Conservation (phyloP, 2,329 filamentous ascomycete genomes). For the Ascochyta rabiei region DNA sequence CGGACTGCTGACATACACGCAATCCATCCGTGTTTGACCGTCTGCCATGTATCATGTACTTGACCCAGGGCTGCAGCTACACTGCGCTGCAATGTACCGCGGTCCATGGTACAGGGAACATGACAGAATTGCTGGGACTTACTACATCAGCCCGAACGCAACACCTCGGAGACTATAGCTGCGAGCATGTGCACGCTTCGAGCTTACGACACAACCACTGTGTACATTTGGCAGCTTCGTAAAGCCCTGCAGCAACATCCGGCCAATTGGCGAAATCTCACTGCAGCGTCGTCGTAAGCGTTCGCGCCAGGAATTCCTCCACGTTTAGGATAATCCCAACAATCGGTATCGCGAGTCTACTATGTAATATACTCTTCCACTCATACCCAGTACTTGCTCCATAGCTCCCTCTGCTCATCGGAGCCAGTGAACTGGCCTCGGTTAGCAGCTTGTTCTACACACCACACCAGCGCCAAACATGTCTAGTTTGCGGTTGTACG, state of each 20-base stretch:
- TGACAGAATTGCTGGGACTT: slow-evolving; percentile 7
- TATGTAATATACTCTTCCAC: slow-evolving; percentile 20
- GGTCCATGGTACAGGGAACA: not conserved
- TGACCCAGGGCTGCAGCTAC: slow-evolving; percentile 5
- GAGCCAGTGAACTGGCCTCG: slow-evolving; percentile 66
- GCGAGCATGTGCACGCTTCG: slow-evolving; percentile 28
- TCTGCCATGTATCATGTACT: not conserved
- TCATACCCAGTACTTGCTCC: slow-evolving; percentile 78
- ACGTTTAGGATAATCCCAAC: slow-evolving; percentile 17
- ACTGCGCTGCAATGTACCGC: slow-evolving; percentile 9
- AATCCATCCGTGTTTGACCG: slow-evolving; percentile 1
- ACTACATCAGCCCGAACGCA: not conserved
- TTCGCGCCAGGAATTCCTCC: slow-evolving; percentile 6
- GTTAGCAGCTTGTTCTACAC: slow-evolving; percentile 28
- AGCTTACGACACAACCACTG: not conserved
- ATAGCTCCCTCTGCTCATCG: slow-evolving; percentile 70
- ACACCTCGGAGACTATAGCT: slow-evolving; percentile 20
- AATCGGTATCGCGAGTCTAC: not conserved
- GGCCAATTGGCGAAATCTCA: slow-evolving; percentile 15
- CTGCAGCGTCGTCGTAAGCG: slow-evolving; percentile 20
- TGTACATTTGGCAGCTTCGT: not conserved
- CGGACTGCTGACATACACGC: not conserved
- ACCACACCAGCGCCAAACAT: not conserved
- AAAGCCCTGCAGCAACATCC: slow-evolving; percentile 3
- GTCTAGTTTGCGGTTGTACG: slow-evolving; percentile 25